These are phyloP conservation scores for Centrapalus pauciflorus DNA, from an alignment of 129 eudicot species.

Conservation along the genomic window DNA sequence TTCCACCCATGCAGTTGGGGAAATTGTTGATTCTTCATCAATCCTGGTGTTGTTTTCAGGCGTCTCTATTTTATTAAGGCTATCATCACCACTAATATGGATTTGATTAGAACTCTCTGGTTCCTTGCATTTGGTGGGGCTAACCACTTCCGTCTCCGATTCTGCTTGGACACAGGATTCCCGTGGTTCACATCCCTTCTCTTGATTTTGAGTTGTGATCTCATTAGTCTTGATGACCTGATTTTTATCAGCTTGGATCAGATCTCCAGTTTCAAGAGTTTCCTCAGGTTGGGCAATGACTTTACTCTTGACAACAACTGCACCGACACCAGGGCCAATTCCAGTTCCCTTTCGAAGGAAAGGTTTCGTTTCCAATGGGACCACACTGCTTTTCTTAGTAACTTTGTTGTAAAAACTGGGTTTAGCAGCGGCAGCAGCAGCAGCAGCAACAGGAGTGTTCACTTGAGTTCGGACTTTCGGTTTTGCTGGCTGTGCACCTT, in stretches of 20 bases:
- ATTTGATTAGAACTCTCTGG: slow-evolving; percentile 19
- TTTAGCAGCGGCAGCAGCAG: slow-evolving; percentile 36
- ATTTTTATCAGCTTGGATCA: slow-evolving; percentile 26
- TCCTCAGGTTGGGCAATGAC: slow-evolving; percentile 39
- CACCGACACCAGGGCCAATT: slow-evolving; percentile 44
- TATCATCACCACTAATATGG: slow-evolving; percentile 20
- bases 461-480: slow-evolving; percentile 36
- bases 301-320: slow-evolving; percentile 52
- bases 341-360: slow-evolving; percentile 76
- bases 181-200: slow-evolving; percentile 23
- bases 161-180: slow-evolving; percentile 17
- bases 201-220: slow-evolving; percentile 31
- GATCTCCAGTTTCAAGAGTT: slow-evolving; percentile 32
- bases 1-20: slow-evolving; percentile 96
- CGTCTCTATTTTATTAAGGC: slow-evolving; percentile 15
- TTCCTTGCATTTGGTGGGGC: slow-evolving; percentile 32
- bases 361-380: slow-evolving; percentile 90
- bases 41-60: slow-evolving; percentile 18
- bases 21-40: slow-evolving; percentile 61
- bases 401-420: slow-evolving; percentile 74
- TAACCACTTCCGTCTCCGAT: slow-evolving; percentile 21
- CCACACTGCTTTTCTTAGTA: slow-evolving; percentile 88
- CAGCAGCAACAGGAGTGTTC: slow-evolving; percentile 28
- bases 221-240: slow-evolving; percentile 35
- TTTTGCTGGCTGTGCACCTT: slow-evolving; percentile 39